Conservation (phyloP, 495 filamentous ascomycete genomes). For the Pseudomonodictys pantanalensis region DNA sequence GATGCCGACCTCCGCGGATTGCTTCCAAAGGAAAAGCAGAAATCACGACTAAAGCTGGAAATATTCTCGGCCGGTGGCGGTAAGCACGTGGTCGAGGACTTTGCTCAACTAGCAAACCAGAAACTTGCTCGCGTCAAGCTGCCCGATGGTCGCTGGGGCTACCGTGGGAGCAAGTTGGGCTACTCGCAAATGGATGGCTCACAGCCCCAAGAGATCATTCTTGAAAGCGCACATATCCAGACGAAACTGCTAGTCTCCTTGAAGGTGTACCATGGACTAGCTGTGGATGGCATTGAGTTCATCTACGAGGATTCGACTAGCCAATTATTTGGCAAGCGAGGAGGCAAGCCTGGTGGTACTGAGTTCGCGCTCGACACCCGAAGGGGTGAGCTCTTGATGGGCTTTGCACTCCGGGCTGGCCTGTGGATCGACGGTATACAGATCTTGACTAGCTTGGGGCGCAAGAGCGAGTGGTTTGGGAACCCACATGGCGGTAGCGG, state of each 20-base stretch:
- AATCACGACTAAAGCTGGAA: constrained; percentile 64
- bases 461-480: constrained; percentile 81
- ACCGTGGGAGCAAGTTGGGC: constrained; percentile 74
- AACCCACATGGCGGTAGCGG: constrained; percentile 76
- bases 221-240: constrained; percentile 65
- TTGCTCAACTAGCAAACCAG: constrained; percentile 56
- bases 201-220: constrained; percentile 67
- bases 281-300: constrained; percentile 87
- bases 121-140: constrained; percentile 73
- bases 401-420: constrained; percentile 80
- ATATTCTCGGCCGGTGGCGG: constrained; percentile 74
- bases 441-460: constrained; percentile 81
- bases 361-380: constrained; percentile 80
- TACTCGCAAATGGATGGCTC: constrained; percentile 68
- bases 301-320: constrained; percentile 82
- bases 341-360: constrained; percentile 70
- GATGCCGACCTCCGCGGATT: constrained; percentile 71
- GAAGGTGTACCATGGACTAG: constrained; percentile 72
- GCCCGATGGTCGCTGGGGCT: constrained; percentile 69
- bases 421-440: constrained; percentile 88
- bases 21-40: constrained; percentile 67
- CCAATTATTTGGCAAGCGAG: constrained; percentile 86
- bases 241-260: constrained; percentile 73
- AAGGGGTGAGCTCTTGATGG: constrained; percentile 79
- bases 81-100: constrained; percentile 69